These are phyloP conservation scores for Cladosporium colombiae DNA, from an alignment of 2,329 filamentous ascomycete species.

Conservation along the genomic window DNA sequence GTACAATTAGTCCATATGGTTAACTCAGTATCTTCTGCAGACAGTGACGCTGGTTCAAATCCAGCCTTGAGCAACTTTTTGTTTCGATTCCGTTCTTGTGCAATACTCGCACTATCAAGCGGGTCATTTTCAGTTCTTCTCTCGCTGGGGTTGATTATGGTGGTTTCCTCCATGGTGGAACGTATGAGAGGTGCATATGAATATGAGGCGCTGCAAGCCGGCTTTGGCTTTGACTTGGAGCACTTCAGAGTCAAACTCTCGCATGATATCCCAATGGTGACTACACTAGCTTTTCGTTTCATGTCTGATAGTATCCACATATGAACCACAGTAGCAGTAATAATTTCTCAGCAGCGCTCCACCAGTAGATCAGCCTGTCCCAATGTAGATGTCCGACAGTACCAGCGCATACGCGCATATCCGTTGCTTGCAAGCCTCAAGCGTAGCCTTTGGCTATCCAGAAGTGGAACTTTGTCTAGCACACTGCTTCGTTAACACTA, in stretches of 20 bases:
- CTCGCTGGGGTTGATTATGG: background rate
- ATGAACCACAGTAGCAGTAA: background rate
- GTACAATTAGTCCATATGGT: too few species aligned
- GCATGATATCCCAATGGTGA: background rate
- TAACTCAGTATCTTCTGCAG: too few species aligned
- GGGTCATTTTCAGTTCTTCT: background rate
- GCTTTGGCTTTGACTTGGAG: background rate
- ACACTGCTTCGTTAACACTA: background rate
- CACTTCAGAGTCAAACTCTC: too few species aligned
- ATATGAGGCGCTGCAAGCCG: background rate
- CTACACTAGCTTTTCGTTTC: background rate
- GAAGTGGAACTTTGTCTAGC: background rate
- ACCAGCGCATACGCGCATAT: too few species aligned
- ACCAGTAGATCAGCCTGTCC: background rate
- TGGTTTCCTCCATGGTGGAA: background rate
- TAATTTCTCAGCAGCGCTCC: background rate
- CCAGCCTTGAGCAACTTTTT: background rate
- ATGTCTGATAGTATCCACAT: background rate
- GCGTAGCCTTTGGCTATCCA: background rate
- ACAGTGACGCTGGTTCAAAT: background rate
- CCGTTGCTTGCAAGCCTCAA: too few species aligned
- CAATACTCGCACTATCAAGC: too few species aligned
- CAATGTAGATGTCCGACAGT: too few species aligned
- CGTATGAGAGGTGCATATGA: background rate
- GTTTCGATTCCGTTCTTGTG: too few species aligned